Conservation (phyloP, 2,329 filamentous ascomycete species). For the Cladosporium austrohemisphaericum region DNA sequence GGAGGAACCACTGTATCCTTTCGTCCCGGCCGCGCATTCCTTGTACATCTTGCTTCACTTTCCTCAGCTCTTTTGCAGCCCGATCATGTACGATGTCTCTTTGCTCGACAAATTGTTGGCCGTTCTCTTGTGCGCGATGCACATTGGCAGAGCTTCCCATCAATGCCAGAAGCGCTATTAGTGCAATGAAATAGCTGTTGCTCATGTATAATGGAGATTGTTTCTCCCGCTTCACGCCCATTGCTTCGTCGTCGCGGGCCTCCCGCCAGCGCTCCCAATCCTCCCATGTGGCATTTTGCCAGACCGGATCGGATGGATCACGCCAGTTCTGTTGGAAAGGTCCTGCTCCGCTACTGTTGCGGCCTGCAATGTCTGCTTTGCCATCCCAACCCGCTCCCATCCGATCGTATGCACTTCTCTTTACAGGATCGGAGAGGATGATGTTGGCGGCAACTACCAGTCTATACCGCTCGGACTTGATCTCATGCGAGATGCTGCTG, state of each 20-base stretch:
- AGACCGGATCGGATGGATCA: constrained; percentile 47
- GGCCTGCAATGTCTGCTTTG: constrained; percentile 34
- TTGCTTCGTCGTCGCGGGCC: constrained; percentile 26
- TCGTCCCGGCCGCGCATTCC: constrained; percentile 46
- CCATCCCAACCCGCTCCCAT: constrained; percentile 77
- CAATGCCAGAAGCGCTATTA: constrained; percentile 67
- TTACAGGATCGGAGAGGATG: constrained; percentile 76
- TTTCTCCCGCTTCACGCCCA: constrained; percentile 37
- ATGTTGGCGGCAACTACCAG: constrained; percentile 83
- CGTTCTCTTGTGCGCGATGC: constrained; percentile 62
- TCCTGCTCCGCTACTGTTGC: constrained; percentile 23
- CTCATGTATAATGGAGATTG: constrained; percentile 65
- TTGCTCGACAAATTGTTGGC: constrained; percentile 61
- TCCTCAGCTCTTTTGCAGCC: constrained; percentile 60
- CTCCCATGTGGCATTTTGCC: constrained; percentile 89
- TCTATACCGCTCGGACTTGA: constrained; percentile 82
- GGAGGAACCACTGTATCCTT: constrained; percentile 73
- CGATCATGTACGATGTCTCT: constrained; percentile 63
- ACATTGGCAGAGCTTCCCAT: constrained; percentile 70
- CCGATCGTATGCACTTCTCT: constrained; percentile 75
- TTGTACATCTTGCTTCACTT: constrained; percentile 49
- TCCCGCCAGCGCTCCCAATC: constrained; percentile 84
- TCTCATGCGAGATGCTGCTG: constrained; percentile 54
- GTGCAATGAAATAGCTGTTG: constrained; percentile 70
- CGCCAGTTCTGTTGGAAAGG: constrained; percentile 34